Conservation (phyloP, 768 basidiomycete genomes). For the Phanerochaete sordida region DNA sequence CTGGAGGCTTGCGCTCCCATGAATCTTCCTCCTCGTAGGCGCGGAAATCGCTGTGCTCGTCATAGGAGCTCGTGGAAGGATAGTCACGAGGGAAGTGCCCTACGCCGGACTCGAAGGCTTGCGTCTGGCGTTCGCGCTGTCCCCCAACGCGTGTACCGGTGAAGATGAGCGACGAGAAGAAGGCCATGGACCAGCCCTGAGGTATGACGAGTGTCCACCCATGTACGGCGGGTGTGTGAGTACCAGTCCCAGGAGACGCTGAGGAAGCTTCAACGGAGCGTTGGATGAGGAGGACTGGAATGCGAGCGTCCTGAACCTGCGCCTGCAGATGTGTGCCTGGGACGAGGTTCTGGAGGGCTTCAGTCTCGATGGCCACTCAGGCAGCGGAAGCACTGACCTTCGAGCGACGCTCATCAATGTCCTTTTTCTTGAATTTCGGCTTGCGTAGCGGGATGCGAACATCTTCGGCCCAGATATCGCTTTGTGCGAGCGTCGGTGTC, state of each 20-base stretch:
- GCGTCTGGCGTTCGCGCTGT: constrained; percentile 76
- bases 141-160: constrained; percentile 86
- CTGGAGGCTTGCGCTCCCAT: constrained; percentile 84
- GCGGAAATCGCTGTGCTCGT: constrained; percentile 42
- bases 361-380: not conserved
- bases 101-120: constrained; percentile 77
- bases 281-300: constrained; percentile 84
- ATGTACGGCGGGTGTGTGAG: constrained; percentile 40
- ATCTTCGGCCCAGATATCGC: constrained; percentile 70
- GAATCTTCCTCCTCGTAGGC: constrained; percentile 49
- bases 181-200: constrained; percentile 87
- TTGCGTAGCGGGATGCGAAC: constrained; percentile 48
- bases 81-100: constrained; percentile 82
- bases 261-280: constrained; percentile 51
- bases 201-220: constrained; percentile 91
- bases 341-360: constrained; percentile 52
- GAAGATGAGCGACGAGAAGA: constrained; percentile 76
- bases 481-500: constrained; percentile 53
- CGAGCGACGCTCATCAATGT: constrained; percentile 79
- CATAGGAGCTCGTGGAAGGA: constrained; percentile 55
- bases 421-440: constrained; percentile 75
- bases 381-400: constrained; percentile 42
- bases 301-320: constrained; percentile 70
- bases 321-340: constrained; percentile 75
- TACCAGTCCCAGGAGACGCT: constrained; percentile 12